These are phyloP conservation scores for Pyrenophora tritici-repentis DNA, from an alignment of 2,329 filamentous ascomycete species.

Conservation along the genomic window DNA sequence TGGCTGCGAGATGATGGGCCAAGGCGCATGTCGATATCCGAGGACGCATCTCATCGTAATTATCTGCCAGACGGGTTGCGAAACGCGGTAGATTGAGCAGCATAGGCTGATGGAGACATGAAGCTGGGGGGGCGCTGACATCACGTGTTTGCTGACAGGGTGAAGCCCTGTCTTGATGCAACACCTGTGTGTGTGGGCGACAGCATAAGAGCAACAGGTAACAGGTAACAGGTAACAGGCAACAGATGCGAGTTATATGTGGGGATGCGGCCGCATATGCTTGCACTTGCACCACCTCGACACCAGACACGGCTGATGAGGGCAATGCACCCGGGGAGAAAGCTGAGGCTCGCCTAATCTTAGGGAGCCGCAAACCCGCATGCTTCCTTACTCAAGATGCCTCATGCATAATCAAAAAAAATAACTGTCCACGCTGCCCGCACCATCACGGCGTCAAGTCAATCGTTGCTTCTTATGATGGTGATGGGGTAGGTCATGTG, in stretches of 20 bases:
- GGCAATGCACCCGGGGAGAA: constrained; percentile 17
- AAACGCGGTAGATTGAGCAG: constrained; percentile 22
- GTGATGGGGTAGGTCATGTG: constrained; percentile 11
- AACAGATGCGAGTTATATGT: constrained; percentile 3
- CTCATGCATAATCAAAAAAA: constrained; percentile 15
- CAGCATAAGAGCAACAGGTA: too few species aligned
- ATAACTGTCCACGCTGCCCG: constrained; percentile 16
- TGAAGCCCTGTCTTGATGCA: too few species aligned
- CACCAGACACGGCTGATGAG: constrained; percentile 8
- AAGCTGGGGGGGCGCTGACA: too few species aligned
- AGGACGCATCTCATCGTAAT: constrained; percentile 30
- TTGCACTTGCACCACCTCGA: constrained; percentile 7
- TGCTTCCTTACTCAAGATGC: constrained; percentile 27
- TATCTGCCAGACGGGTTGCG: constrained; percentile 14
- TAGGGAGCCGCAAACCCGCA: constrained; percentile 11
- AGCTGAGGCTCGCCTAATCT: constrained; percentile 17
- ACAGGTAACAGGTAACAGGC: neutral
- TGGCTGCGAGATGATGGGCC: constrained; percentile 29
- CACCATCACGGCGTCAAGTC: constrained; percentile 27
- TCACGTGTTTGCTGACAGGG: too few species aligned
- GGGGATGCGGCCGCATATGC: constrained; percentile 13
- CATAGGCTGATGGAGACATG: neutral
- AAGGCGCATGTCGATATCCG: constrained; percentile 33
- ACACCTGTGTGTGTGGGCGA: too few species aligned
- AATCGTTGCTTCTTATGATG: constrained; percentile 27